These are phyloP conservation scores for Rhynchospora tenuis DNA, from an alignment of 176 grass and related monocot genomes.

Conservation along the genomic window DNA sequence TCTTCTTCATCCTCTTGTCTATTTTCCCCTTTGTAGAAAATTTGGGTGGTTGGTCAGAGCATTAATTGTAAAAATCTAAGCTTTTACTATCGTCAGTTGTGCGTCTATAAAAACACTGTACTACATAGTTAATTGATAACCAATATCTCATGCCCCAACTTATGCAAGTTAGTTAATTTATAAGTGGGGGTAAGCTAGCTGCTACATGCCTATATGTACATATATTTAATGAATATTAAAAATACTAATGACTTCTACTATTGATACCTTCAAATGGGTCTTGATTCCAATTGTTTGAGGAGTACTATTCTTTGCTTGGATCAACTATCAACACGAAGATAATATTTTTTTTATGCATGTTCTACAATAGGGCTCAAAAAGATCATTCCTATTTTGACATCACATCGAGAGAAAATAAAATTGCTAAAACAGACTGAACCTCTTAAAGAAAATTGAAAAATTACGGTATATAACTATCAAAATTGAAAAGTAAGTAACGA, in stretches of 20 bases:
- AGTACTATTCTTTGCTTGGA: background rate
- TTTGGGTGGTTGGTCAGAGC: background rate
- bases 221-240: slow-evolving; percentile 2
- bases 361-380: background rate
- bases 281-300: background rate
- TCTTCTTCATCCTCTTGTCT: background rate
- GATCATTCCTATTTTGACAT: background rate
- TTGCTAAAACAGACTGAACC: background rate
- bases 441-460: background rate
- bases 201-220: background rate
- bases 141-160: background rate
- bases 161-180: background rate
- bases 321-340: background rate
- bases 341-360: background rate
- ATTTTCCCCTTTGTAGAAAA: background rate
- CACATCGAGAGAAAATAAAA: background rate
- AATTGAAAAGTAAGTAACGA: background rate
- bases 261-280: background rate
- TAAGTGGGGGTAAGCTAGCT: background rate
- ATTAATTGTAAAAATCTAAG: background rate
- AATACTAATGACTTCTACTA: background rate
- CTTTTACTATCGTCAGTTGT: background rate
- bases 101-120: background rate
- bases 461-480: background rate
- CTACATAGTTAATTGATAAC: background rate